Evolutionary conservation across 768 basidiomycete genomes (phyloP).

Genomic region (Pulveroboletus ravenelii): DNA sequence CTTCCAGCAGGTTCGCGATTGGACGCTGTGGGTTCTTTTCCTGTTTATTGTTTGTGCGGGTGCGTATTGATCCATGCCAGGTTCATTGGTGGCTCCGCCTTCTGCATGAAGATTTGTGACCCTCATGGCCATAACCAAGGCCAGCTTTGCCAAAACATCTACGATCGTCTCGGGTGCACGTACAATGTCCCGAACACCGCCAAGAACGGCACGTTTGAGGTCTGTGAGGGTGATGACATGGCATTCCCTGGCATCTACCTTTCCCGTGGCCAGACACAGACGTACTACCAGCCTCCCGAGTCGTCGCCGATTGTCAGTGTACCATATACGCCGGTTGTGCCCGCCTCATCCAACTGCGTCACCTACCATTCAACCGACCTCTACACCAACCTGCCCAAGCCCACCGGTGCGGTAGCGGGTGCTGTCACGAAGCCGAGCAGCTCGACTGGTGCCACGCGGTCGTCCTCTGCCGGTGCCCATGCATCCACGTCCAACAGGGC

Average conservation of each 20-base stretch:
- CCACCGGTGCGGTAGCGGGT: conserved; percentile 1
- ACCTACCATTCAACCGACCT: conserved; percentile 34
- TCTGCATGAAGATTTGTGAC: conserved; percentile 76
- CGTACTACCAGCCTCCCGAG: conserved; percentile 47
- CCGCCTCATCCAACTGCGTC: conserved; percentile 42
- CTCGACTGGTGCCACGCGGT: conserved; percentile 10
- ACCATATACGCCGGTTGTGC: conserved; percentile 40
- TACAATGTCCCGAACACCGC: conserved; percentile 72
- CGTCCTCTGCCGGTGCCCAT: conserved; percentile 14
- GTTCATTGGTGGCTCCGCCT: conserved; percentile 62
- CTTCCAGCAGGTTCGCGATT: conserved; percentile 56
- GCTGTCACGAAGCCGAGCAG: not conserved
- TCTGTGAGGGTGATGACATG: conserved; percentile 65
- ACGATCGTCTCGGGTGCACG: conserved; percentile 66
- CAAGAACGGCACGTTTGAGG: conserved; percentile 53
- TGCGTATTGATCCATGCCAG: conserved; percentile 29
- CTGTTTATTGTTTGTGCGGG: not conserved
- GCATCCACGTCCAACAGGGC: conserved; percentile 15
- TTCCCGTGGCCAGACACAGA: conserved; percentile 35
- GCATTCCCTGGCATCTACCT: conserved; percentile 51
- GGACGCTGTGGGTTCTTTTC: conserved; percentile 54
- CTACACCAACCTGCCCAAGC: conserved; percentile 26
- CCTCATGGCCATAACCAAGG: conserved; percentile 45
- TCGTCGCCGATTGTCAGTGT: conserved; percentile 38
- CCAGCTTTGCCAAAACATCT: conserved; percentile 65